phyloP scores from a whole-genome alignment of 2,329 filamentous ascomycete species.

The Mollisiaceae sp. region DNA sequence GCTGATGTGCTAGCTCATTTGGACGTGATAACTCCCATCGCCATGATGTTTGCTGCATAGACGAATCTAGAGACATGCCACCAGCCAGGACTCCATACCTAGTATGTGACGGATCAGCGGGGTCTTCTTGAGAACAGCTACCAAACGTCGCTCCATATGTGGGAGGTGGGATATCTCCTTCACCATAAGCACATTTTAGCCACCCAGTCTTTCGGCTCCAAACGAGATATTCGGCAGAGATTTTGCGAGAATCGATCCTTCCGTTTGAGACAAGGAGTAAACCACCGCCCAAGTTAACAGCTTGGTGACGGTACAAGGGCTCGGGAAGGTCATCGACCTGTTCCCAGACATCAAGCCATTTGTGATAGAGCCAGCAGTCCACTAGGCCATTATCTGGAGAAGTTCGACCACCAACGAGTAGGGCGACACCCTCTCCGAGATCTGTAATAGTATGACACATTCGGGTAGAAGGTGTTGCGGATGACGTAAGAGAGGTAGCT shows the following conservation, averaged over 20 bases:
- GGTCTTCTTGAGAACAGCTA: slow-evolving; percentile 16
- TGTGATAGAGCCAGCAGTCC: slow-evolving; percentile 78
- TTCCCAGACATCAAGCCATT: slow-evolving; percentile 61
- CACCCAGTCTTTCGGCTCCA: slow-evolving; percentile 42
- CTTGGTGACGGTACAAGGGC: slow-evolving; percentile 78
- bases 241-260: slow-evolving; percentile 37
- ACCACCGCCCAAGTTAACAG: slow-evolving; percentile 56
- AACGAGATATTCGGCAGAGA: slow-evolving; percentile 33
- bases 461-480: slow-evolving; percentile 50
- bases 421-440: slow-evolving; percentile 59
- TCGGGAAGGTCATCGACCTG: slow-evolving; percentile 67
- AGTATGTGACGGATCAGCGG: slow-evolving; percentile 38
- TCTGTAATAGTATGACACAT: slow-evolving; percentile 81
- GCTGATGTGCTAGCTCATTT: slow-evolving; percentile 16
- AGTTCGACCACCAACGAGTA: slow-evolving; percentile 79
- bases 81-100: slow-evolving; percentile 70
- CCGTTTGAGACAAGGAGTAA: slow-evolving; percentile 49
- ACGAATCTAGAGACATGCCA: slow-evolving; percentile 70
- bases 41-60: slow-evolving; percentile 66
- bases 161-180: slow-evolving; percentile 18
- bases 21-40: slow-evolving; percentile 56
- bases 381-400: slow-evolving; percentile 72
- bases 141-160: slow-evolving; percentile 36
- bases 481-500: slow-evolving; percentile 8
- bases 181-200: slow-evolving; percentile 32